Evolutionary conservation across 495 filamentous ascomycete species (phyloP).

Genomic region (Penicillium crystallinum): DNA sequence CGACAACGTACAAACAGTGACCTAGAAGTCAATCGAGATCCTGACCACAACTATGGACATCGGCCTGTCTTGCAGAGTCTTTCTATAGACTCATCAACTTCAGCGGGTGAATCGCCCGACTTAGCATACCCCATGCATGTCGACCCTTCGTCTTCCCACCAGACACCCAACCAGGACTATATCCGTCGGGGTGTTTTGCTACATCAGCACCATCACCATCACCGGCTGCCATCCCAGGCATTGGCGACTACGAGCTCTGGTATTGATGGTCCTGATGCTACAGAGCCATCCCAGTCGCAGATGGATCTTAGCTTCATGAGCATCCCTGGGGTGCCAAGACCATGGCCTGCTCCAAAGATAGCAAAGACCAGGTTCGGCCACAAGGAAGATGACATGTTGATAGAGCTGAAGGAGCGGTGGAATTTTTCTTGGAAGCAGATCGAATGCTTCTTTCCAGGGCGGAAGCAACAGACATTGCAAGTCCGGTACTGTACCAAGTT

Average conservation of each 20-base stretch:
- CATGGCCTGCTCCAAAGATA: slow-evolving; percentile 56
- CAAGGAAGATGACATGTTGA: slow-evolving; percentile 61
- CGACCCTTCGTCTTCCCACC: slow-evolving; percentile 24
- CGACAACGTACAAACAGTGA: slow-evolving; percentile 28
- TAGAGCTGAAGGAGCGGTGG: slow-evolving; percentile 88
- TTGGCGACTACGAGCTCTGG: slow-evolving; percentile 30
- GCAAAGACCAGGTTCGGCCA: slow-evolving; percentile 1
- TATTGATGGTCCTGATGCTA: slow-evolving; percentile 22
- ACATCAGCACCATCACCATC: slow-evolving; percentile 68
- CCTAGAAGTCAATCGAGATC: slow-evolving; percentile 18
- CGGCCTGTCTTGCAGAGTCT: slow-evolving; percentile 28
- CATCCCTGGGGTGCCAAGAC: slow-evolving; percentile 74
- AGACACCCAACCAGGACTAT: slow-evolving; percentile 27
- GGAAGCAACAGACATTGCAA: slow-evolving; percentile 82
- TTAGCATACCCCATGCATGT: slow-evolving; percentile 30
- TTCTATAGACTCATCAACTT: slow-evolving; percentile 21
- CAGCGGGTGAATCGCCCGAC: slow-evolving; percentile 26
- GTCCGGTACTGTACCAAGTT: slow-evolving; percentile 92
- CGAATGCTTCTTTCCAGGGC: slow-evolving; percentile 85
- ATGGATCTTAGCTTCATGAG: slow-evolving; percentile 66
- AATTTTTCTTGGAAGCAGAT: slow-evolving; percentile 95
- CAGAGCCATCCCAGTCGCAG: slow-evolving; percentile 6
- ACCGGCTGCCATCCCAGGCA: slow-evolving; percentile 59
- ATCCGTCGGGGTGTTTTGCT: slow-evolving; percentile 23
- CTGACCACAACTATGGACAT: slow-evolving; percentile 10